Percentiles rank a stretch among this genome's conserved stretches.
phyloP scores from a whole-genome alignment of 768 basidiomycete species.

The Boletus coccyginus region DNA sequence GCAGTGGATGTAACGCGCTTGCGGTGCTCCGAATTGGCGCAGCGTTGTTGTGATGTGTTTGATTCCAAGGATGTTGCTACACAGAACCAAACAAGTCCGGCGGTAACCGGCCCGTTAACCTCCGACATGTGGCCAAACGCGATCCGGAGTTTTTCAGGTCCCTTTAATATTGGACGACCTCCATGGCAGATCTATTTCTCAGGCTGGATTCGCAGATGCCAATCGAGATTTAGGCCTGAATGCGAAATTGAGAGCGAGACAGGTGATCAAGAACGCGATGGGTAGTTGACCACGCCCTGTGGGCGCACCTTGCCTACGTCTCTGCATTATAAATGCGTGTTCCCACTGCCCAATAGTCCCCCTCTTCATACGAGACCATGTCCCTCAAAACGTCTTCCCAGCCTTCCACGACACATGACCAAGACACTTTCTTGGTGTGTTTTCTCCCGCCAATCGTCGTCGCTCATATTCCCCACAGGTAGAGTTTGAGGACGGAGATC shows the following conservation, averaged over 20 bases:
- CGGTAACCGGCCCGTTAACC: too few relatives aligned
- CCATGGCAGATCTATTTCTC: slow-evolving; percentile 5
- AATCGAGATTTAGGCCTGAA: neutral
- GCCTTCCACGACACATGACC: slow-evolving; percentile 16
- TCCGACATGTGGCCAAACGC: neutral
- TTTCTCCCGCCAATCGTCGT: neutral
- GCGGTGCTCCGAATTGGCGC: slow-evolving; percentile 6
- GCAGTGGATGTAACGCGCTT: neutral
- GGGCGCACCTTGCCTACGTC: too few relatives aligned
- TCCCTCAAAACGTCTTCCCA: slow-evolving; percentile 7
- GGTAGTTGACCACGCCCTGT: too few relatives aligned
- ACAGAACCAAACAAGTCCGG: slow-evolving; percentile 17
- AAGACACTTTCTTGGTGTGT: slow-evolving; percentile 17
- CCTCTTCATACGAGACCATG: slow-evolving; percentile 4
- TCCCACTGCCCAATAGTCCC: neutral
- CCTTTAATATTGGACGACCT: slow-evolving; percentile 10
- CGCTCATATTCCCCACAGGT: slow-evolving; percentile 28
- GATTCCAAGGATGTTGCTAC: slow-evolving; percentile 22
- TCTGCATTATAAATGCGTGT: slow-evolving; percentile 12
- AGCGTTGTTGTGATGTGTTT: slow-evolving; percentile 32
- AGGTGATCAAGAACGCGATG: too few relatives aligned
- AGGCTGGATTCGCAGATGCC: slow-evolving; percentile 13
- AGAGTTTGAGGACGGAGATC: slow-evolving; percentile 39
- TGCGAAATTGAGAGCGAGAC: neutral
- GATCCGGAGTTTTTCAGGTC: neutral